These are phyloP conservation scores for Talaromyces liani DNA, from an alignment of 495 filamentous ascomycete genomes.

Conservation along the genomic window DNA sequence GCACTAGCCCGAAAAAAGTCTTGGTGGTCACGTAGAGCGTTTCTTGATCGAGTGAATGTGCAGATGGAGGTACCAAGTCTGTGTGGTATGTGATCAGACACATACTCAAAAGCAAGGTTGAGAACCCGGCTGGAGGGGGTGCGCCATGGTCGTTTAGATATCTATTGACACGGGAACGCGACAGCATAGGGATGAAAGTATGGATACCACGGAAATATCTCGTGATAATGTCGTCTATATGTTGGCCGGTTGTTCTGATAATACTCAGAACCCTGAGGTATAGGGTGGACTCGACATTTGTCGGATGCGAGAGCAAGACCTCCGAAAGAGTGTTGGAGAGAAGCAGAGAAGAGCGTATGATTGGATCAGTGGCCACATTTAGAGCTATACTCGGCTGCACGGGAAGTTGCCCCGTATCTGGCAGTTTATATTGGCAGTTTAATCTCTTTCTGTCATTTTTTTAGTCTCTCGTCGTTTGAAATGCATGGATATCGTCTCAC, in stretches of 20 bases:
- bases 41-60: conserved; percentile 12
- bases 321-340: conserved; percentile 9
- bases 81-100: conserved; percentile 21
- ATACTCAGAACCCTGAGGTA: conserved; percentile 21
- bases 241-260: conserved; percentile 22
- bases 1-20: conserved; percentile 26
- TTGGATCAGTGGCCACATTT: neutral
- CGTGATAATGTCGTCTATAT: conserved; percentile 23
- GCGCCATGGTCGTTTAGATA: conserved; percentile 14
- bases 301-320: conserved; percentile 5
- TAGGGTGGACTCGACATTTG: conserved; percentile 13
- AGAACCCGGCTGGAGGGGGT: conserved; percentile 18
- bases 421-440: conserved; percentile 6
- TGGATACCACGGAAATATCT: conserved; percentile 32
- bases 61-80: neutral
- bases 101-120: conserved; percentile 27
- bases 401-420: neutral
- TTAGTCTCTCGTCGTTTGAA: too few relatives aligned
- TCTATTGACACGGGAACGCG: conserved; percentile 20
- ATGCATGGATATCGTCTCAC: conserved; percentile 12
- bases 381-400: neutral
- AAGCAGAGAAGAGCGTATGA: conserved; percentile 11
- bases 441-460: conserved; percentile 5
- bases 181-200: conserved; percentile 28
- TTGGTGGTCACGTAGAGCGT: conserved; percentile 27